Percentiles rank a stretch among this genome's conserved stretches.
Conservation (phyloP, 2,329 filamentous ascomycete genomes). For the Fonsecaea pedrosoi region DNA sequence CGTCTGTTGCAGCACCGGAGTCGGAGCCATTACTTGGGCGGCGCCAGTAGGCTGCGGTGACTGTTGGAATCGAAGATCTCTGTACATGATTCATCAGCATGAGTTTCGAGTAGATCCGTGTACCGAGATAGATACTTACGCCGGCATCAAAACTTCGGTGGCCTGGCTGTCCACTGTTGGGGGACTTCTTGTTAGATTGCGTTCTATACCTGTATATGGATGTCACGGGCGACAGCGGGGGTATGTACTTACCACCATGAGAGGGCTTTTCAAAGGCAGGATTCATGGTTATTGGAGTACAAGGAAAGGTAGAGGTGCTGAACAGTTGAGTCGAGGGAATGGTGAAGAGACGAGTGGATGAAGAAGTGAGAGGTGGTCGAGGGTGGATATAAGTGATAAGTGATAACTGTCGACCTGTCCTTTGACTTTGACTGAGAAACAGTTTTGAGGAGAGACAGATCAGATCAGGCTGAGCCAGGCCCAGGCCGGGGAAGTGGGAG, state of each 20-base stretch:
- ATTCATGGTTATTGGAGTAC: background rate
- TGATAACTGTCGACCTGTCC: too few relatives aligned
- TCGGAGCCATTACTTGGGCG: background rate
- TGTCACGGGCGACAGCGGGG: background rate
- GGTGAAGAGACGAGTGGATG: too few relatives aligned
- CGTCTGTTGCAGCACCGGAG: background rate
- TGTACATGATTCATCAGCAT: background rate
- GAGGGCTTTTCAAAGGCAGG: background rate
- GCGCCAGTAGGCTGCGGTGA: background rate
- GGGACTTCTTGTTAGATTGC: background rate
- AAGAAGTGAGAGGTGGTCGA: too few relatives aligned
- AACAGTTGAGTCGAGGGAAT: too few relatives aligned
- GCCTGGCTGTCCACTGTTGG: background rate
- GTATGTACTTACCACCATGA: slow-evolving; percentile 1
- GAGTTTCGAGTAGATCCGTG: background rate
- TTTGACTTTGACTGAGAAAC: too few relatives aligned
- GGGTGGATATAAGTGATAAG: too few relatives aligned
- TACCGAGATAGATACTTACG: background rate
- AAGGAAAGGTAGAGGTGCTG: too few relatives aligned
- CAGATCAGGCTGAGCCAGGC: too few relatives aligned
- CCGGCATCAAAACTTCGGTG: slow-evolving; percentile 3
- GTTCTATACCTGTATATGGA: background rate
- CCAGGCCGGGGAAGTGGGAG: too few relatives aligned
- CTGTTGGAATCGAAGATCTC: slow-evolving; percentile 3
- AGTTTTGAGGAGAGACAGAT: too few relatives aligned